Base-by-base conservation (phyloP, 2,329 filamentous ascomycete genomes). In the Zasmidium angulare region DNA sequence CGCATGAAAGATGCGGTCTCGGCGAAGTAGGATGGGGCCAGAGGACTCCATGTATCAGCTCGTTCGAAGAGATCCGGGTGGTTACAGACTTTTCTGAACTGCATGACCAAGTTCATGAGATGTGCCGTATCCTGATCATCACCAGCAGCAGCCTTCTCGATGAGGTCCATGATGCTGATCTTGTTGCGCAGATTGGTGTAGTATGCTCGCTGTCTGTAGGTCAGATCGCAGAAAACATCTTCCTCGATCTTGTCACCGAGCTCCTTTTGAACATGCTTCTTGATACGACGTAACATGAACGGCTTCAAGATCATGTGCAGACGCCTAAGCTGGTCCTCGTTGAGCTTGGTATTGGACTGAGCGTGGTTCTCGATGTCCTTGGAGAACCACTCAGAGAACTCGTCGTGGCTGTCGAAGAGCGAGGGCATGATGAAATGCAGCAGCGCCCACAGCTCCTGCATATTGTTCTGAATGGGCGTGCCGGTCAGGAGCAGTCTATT, bases 391-490 rank as follows among this genome's bases (percentile, higher is more conserved):
- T 95, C 91, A 78, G 89, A 93, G 72, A 96, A 96, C 71, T 95
- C 91, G 71, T 96, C 91, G 76, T 95, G 91, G 0, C 89, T 93
- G 75, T 95, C 95, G 76, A 99, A 99, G 53, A 99, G 82, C 47
- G 91, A 96, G n/a, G 95, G 95, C 95, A 99, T 98, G 79, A 98
- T 98, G 79, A 99, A 99, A 82, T 99, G 95, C 20, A 99, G 83
- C 66, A 99, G 78, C 26, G 95, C 95, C 95, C 95, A 99, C 60
- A 99, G 78, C 77, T 99, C 93, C 77, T 98, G 95, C 95, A 99
- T 99, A 82, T 98, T 99, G 80, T 99, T 99, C 76, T 99, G 95
- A 66, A 99, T 98, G 2, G 95, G 95, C 0, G 95, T 99, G 78
- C 95, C 95, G 0, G 95, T 99, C 20, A 99, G 84, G 48, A 99